Evolutionary conservation across 805 yeast genomes (phyloP).

Genomic region (Blastobotrys mokoenaii): DNA sequence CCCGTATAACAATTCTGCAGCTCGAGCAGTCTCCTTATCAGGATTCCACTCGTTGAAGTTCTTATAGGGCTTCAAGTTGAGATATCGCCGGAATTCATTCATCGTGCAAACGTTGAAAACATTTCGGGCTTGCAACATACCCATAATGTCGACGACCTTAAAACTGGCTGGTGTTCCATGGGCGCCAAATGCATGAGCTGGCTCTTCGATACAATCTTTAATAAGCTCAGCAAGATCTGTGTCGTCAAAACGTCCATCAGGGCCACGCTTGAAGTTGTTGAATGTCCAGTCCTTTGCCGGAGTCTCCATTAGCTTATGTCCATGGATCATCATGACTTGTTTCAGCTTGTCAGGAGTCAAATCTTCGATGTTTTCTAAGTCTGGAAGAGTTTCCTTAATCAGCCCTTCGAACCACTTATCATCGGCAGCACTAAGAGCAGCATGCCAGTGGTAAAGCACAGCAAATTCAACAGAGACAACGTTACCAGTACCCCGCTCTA

Average conservation of each 20-base stretch:
- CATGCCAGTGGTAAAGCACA: constrained; percentile 4
- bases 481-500: constrained; percentile 2
- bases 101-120: constrained; percentile 2
- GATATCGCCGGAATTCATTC: constrained; percentile 3
- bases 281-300: constrained; percentile 1
- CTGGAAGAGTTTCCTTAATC: neutral
- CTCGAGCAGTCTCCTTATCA: constrained; percentile 1
- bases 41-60: constrained; percentile 2
- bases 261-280: neutral
- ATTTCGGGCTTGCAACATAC: neutral
- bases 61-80: constrained; percentile 1
- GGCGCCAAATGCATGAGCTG: constrained; percentile 2
- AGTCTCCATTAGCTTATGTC: constrained; percentile 1
- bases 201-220: constrained; percentile 3
- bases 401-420: constrained; percentile 1
- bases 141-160: constrained; percentile 1
- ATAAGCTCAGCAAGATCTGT: constrained; percentile 1
- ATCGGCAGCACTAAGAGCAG: constrained; percentile 3
- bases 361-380: neutral
- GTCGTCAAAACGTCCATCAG: constrained; percentile 2
- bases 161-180: constrained; percentile 1
- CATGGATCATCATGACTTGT: neutral
- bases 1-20: constrained; percentile 2
- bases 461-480: constrained; percentile 3
- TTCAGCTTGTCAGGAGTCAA: neutral